phyloP scores from a whole-genome alignment of 2,329 filamentous ascomycete genomes.

The Sporothrix humicola region DNA sequence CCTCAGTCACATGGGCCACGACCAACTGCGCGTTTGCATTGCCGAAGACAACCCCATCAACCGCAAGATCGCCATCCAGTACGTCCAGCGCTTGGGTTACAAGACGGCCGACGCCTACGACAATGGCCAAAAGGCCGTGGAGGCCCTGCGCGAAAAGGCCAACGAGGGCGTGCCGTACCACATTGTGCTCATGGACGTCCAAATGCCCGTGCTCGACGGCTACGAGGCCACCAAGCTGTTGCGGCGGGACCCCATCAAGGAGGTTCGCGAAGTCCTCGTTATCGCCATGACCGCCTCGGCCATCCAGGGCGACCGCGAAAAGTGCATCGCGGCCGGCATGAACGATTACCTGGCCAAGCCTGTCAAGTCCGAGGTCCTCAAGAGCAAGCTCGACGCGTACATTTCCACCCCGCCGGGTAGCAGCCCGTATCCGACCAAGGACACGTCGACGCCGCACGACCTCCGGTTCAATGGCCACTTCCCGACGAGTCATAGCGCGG shows the following conservation, averaged over 20 bases:
- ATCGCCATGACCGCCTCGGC: slow-evolving; percentile 97
- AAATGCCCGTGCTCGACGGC: slow-evolving; percentile 92
- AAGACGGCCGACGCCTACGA: slow-evolving; percentile 82
- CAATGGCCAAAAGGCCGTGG: slow-evolving; percentile 86
- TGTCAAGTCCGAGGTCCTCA: slow-evolving; percentile 85
- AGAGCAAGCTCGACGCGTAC: slow-evolving; percentile 74
- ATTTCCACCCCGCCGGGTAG: slow-evolving; percentile 47
- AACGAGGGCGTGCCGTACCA: slow-evolving; percentile 79
- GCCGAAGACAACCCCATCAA: slow-evolving; percentile 97
- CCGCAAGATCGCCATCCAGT: slow-evolving; percentile 90
- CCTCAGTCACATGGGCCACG: slow-evolving; percentile 73
- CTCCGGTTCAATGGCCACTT: not conserved
- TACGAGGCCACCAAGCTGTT: slow-evolving; percentile 89
- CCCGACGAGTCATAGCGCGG: not conserved
- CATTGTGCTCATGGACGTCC: slow-evolving; percentile 91
- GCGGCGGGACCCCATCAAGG: slow-evolving; percentile 74
- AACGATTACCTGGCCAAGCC: slow-evolving; percentile 97
- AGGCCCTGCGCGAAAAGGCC: slow-evolving; percentile 77
- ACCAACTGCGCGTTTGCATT: slow-evolving; percentile 85
- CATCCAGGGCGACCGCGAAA: slow-evolving; percentile 92
- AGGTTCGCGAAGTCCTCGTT: slow-evolving; percentile 82
- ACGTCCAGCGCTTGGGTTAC: slow-evolving; percentile 84
- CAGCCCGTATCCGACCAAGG: slow-evolving; percentile 42
- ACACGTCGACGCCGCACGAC: not conserved
- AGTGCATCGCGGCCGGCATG: slow-evolving; percentile 95